A percentile compares a stretch with the other conserved stretches of the same genome.
Conservation (phyloP, 2,329 filamentous ascomycete genomes). For the Talaromyces sp. region DNA sequence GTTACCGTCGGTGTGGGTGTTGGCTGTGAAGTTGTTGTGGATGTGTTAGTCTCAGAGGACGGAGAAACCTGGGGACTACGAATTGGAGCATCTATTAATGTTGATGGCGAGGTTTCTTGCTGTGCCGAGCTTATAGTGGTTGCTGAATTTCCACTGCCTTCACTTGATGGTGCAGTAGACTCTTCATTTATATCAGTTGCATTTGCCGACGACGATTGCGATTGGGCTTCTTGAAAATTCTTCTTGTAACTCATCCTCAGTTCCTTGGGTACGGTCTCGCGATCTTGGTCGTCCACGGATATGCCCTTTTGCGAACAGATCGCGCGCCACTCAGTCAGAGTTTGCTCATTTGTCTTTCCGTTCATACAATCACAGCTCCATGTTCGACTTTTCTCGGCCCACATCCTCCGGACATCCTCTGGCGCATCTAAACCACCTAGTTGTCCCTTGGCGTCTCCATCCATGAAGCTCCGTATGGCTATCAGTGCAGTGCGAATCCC, state of each 20-base stretch:
- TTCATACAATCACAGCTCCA: conserved; percentile 70
- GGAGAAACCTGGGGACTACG: not conserved
- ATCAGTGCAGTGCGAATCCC: conserved; percentile 84
- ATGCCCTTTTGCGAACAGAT: conserved; percentile 46
- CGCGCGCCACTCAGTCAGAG: conserved; percentile 68
- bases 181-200: not conserved
- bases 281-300: conserved; percentile 39
- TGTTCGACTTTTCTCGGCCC: conserved; percentile 63
- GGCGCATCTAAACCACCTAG: conserved; percentile 81
- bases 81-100: conserved; percentile 6
- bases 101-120: not conserved
- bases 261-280: conserved; percentile 42
- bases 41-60: not conserved
- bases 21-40: conserved; percentile 15
- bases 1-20: conserved; percentile 40
- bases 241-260: conserved; percentile 66
- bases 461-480: conserved; percentile 85
- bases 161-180: not conserved
- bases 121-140: not conserved
- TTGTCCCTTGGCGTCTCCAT: conserved; percentile 81
- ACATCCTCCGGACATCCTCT: conserved; percentile 61
- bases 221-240: not conserved
- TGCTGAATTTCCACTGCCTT: not conserved
- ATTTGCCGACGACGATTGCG: not conserved
- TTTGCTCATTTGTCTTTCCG: conserved; percentile 63